Evolutionary conservation across 2,329 filamentous ascomycete genomes (phyloP).

Genomic region (Amesomyces nigricolor): DNA sequence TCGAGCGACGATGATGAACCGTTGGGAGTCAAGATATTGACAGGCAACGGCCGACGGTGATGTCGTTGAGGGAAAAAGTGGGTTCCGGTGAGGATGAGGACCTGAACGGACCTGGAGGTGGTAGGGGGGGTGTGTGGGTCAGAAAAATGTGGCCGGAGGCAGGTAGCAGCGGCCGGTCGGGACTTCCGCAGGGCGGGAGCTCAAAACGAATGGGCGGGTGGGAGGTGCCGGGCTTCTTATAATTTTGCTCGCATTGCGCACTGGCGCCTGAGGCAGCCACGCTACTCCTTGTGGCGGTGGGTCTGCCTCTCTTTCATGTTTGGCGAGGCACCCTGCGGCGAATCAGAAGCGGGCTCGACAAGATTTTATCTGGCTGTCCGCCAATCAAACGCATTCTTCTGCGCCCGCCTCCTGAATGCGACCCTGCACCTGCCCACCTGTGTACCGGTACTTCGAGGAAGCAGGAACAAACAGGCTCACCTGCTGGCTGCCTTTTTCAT

Average conservation of each 20-base stretch:
- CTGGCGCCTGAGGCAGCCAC: conserved; percentile 39
- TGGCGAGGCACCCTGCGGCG: conserved; percentile 34
- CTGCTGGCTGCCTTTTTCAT: not conserved
- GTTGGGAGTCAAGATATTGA: conserved; percentile 16
- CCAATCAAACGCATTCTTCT: conserved; percentile 24
- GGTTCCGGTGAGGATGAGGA: conserved; percentile 24
- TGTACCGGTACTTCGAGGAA: conserved; percentile 22
- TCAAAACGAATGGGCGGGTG: conserved; percentile 46
- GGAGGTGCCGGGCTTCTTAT: conserved; percentile 50
- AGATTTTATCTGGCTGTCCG: conserved; percentile 38
- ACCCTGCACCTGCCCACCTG: conserved; percentile 10
- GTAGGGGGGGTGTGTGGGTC: conserved; percentile 31
- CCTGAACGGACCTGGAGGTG: conserved; percentile 3
- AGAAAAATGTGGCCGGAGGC: conserved; percentile 41
- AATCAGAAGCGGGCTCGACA: conserved; percentile 34
- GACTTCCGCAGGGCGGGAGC: conserved; percentile 47
- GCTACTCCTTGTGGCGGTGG: conserved; percentile 39
- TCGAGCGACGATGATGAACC: conserved; percentile 14
- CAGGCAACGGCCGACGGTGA: conserved; percentile 23
- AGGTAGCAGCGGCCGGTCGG: conserved; percentile 48
- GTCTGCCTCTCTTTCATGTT: conserved; percentile 36
- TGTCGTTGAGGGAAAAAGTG: conserved; percentile 23
- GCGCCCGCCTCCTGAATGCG: conserved; percentile 17
- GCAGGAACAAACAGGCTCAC: conserved; percentile 5
- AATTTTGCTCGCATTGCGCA: conserved; percentile 39